Evolutionary conservation across 2,329 filamentous ascomycete species (phyloP), one percentile per base, ranked within the genome.

Genomic region (Penicillium rolfsii): DNA sequence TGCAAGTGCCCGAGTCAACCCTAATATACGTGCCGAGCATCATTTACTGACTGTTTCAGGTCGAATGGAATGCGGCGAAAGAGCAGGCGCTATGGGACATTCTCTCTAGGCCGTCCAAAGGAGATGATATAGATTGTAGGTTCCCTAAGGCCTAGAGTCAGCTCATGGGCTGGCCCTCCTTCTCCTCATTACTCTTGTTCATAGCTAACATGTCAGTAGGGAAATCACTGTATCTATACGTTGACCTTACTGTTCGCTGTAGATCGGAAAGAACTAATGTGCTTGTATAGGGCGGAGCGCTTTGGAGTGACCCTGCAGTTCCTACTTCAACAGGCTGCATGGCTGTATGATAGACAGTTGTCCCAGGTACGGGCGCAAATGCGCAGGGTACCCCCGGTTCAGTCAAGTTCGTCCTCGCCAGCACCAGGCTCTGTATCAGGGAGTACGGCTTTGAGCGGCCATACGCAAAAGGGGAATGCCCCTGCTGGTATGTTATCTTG

Each of bases 281-380:
- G 19, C 60, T 8, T 24, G 12, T 61, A 38, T 50, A 90, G 89
- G 72, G 91, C 91, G 50, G 82, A 85, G 55, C 83, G 86, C 49
- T 97, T 97, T 77, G 85, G 93, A 64, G 94, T 97, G 22, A 89
- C 91, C 28, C 87, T 96, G 60, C 85, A 92, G 43, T 98, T 98
- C 72, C 84, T 99, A 35, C 85, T 97, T 16, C 91, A 97, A 74
- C 93, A 99, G 77, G 93, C 93, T 64, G 93, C 92, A 76, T 97
- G 93, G 85, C 85, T 98, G 5, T 97, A 95, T 72, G 93, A 98
- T 74, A 85, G 91, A 55, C 92, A 98, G 79, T 85, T 96, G 30
- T 91, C 91, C 0, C 92, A 97, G 74, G 91, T 98, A 52, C 87
- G 91, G 67, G 93, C 91, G 22, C 93, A 97, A 78, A 92, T 98